A percentile compares a stretch with the other conserved stretches of the same genome.
phyloP scores from a whole-genome alignment of 306 rosid genomes.

The Sechiopsis laciniata region DNA sequence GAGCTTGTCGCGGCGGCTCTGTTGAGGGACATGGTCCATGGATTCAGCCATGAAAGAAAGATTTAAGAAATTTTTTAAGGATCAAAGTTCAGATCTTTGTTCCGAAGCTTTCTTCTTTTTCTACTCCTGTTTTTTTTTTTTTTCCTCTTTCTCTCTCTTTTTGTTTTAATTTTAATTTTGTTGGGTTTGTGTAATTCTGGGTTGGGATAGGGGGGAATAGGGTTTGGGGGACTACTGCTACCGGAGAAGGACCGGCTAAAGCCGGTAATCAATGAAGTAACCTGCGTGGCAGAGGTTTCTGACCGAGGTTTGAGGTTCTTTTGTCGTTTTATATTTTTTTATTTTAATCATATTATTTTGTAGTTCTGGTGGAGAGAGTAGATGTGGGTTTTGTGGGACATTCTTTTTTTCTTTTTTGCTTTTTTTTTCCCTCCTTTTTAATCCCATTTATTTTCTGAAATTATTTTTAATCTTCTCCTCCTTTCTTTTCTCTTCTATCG shows the following conservation, averaged over 20 bases:
- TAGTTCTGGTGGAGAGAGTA: not conserved
- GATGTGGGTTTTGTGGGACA: too few species aligned
- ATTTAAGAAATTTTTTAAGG: too few species aligned
- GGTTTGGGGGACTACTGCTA: slow-evolving; percentile 41
- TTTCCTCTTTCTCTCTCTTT: not conserved
- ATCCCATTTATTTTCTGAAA: too few species aligned
- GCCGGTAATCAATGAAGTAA: slow-evolving; percentile 55
- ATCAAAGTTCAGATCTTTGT: slow-evolving; percentile 6
- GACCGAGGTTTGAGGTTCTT: slow-evolving; percentile 42
- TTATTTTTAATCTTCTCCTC: too few species aligned
- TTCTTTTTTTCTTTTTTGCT: too few species aligned
- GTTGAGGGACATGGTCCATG: slow-evolving; percentile 67
- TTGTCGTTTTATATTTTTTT: slow-evolving; percentile 41
- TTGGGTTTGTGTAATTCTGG: not conserved
- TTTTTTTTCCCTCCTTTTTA: too few species aligned
- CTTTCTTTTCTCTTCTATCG: too few species aligned
- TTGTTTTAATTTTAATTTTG: not conserved
- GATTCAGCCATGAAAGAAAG: slow-evolving; percentile 54
- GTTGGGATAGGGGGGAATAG: slow-evolving; percentile 28
- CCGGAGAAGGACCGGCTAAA: slow-evolving; percentile 54
- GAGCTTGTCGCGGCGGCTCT: slow-evolving; percentile 76
- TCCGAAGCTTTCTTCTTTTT: too few species aligned
- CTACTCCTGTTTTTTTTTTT: too few species aligned
- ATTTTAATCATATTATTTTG: not conserved
- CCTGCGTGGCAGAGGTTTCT: slow-evolving; percentile 21